Base-by-base conservation (phyloP, 2,329 filamentous ascomycete genomes). In the Clonostachys sp. region DNA sequence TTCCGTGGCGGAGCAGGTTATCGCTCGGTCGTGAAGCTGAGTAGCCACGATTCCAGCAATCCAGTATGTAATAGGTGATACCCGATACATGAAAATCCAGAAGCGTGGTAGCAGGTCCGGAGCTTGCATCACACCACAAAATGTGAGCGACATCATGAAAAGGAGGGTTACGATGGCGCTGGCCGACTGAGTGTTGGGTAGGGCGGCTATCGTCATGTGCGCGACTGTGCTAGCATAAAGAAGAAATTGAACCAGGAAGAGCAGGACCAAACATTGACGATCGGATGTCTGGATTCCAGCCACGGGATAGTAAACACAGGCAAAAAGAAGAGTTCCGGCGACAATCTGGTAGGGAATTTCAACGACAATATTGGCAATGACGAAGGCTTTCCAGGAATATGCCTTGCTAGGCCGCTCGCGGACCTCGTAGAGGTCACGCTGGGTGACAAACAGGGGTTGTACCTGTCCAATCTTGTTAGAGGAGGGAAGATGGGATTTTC, bases 31-130 rank as follows among this genome's bases (percentile, higher is more conserved):
- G 45, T 82, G 75, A 3, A 91, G 70, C 60, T 85, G 78, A 0
- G 84, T 87, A 2, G 81, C 73, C 3, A 87, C 74, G 63, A 90
- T 84, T 12, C 81, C 85, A 2, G 75, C 74, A 49, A 90, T 81
- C 73, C 75, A 81, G 63, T 88, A 89, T 0, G 82, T 87, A 50
- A 87, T 83, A 0, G 83, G 84, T 0, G 77, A 82, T 12, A 81
- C 71, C 24, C 80, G 75, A 63, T 89, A 68, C 86, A 89, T 89
- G 68, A 88, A 89, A 51, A 81, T 81, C 86, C 86, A 91, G 69
- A 90, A 90, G 0, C 80, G 74, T 0, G 86, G 86, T 2, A 90
- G 71, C 0, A 74, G 71, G 5, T 58, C 50, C 0, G 83, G 78
- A 0, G 74, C 63, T 50, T 84, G 80, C 46, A 89, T 66, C 5